Base-by-base conservation (phyloP, 1,139 yeast genomes). In the Martiniozyma asiatica region DNA sequence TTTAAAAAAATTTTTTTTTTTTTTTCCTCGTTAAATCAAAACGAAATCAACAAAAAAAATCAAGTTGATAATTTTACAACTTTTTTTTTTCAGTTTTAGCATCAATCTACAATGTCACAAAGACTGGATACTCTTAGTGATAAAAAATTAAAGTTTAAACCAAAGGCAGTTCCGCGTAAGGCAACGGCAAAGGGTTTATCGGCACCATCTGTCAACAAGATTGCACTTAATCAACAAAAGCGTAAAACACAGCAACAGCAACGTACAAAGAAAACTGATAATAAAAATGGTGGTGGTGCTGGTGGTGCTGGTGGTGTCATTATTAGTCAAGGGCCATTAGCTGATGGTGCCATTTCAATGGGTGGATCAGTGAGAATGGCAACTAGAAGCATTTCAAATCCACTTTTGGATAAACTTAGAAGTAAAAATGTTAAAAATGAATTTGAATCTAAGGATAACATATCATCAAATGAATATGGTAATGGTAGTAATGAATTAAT, bases 121-220 rank as follows among this genome's bases (percentile, higher is more conserved):
- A 37, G 58, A 35, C 39, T 58, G 36, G 63, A 58, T 37, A 58
- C 35, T 22, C 40, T 11, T 10, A 35, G 15, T 14, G n/a, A 22
- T 18, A n/a, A n/a, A n/a, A n/a, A n/a, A 1, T 60, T 69, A 31
- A 74, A 77, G 52, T 84, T 84, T 54, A 70, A 75, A 48, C 95
- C 95, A 1, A 84, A 84, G 51, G 76, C 64, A 2, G 94, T 84
- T 24, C 82, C 81, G 2, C 63, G 96, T 53, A 72, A 82, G 49
- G 59, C 84, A 14, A 20, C 32, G 10, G 22, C 18, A 12, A n/a
- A n/a, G n/a, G n/a, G n/a, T n/a, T n/a, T n/a, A n/a, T n/a, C n/a
- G n/a, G 26, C 22, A n/a, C 13, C 25, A 14, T 28, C 27, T 8
- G n/a, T n/a, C 35, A 32, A 68, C 17, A 18, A 16, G 14, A 4